Base-by-base conservation (phyloP, 352 stramenopile genomes). In the Paralagenidium karlingii region DNA sequence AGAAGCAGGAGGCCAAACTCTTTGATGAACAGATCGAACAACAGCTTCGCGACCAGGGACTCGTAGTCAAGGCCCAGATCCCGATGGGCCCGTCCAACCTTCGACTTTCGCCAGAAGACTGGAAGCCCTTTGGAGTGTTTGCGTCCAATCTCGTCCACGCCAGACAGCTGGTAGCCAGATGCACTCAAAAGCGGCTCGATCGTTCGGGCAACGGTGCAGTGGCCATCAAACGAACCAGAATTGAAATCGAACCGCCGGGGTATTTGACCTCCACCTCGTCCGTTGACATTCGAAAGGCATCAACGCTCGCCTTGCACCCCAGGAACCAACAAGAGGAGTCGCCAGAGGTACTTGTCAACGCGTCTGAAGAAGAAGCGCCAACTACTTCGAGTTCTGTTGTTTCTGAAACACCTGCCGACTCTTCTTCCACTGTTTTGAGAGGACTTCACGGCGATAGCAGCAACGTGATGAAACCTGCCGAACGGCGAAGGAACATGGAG, bases 21-120 rank as follows among this genome's bases (percentile, higher is more conserved):
- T 45, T 51, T 0, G 75, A 89, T 30, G 55, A 68, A 13, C 45
- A 41, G 19, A 53, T 70, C 12, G 71, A 60, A 1, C 34, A 59
- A 8, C 41, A 73, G n/a, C 40, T 89, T 16, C 64, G 59, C 24
- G 39, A 50, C 0, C 45, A 64, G 16, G 75, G 75, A 13, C 59
- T 89, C n/a, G 63, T 83, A 15, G 38, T 84, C 18, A 82, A 79
- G 30, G 64, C 67, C 9, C 75, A 89, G 43, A 76, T 86, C 38
- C 75, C 75, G 1, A 61, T 89, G 27, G 75, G 71, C 1, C 67
- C 71, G 2, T 78, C 75, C 3, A 62, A 63, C 29, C 49, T 86
- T 25, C 45, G 47, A 8, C 45, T 89, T 5, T 28, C 55, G 0
- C 16, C 53, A 1, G 69, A 86, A 32, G 32, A 84, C 0, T 27